Percentiles rank a stretch among this genome's conserved stretches.
Conservation (phyloP, 306 rosid species). For the Malus sylvestris region DNA sequence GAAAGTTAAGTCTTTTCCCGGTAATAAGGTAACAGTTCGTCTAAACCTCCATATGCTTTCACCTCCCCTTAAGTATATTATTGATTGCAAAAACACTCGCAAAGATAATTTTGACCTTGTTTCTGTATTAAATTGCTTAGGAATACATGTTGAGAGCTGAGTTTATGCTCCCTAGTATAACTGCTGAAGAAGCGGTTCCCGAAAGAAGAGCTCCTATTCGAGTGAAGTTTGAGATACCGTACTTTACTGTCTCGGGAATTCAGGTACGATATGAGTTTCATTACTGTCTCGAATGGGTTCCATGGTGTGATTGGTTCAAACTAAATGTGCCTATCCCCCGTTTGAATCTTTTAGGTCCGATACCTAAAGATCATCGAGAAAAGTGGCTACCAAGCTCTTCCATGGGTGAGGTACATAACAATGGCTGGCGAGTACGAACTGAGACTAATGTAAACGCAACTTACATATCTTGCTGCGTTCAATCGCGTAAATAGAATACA, state of each 20-base stretch:
- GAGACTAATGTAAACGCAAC: constrained; percentile 23
- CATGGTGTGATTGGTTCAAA: not conserved
- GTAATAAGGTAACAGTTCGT: constrained; percentile 57
- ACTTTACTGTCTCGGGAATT: constrained; percentile 79
- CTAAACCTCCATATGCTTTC: not conserved
- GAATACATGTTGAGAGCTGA: constrained; percentile 86
- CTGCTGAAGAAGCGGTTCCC: constrained; percentile 74
- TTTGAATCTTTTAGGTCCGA: constrained; percentile 40
- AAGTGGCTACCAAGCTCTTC: constrained; percentile 40
- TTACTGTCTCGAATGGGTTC: not conserved
- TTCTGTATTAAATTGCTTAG: constrained; percentile 23
- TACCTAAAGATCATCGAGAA: constrained; percentile 74
- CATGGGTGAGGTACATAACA: constrained; percentile 42
- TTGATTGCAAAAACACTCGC: not conserved
- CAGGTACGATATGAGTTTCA: constrained; percentile 34
- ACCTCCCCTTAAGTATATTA: not conserved
- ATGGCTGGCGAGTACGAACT: constrained; percentile 35
- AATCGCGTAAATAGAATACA: constrained; percentile 15
- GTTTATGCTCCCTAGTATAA: constrained; percentile 72
- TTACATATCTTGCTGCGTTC: not conserved
- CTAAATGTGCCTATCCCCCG: not conserved
- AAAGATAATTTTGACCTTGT: not conserved
- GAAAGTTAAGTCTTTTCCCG: constrained; percentile 81
- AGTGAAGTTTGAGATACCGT: constrained; percentile 85
- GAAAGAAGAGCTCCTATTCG: constrained; percentile 84